These are phyloP conservation scores for Ceratopteris richardii DNA, from an alignment of 75 land plant genomes.

Conservation along the genomic window DNA sequence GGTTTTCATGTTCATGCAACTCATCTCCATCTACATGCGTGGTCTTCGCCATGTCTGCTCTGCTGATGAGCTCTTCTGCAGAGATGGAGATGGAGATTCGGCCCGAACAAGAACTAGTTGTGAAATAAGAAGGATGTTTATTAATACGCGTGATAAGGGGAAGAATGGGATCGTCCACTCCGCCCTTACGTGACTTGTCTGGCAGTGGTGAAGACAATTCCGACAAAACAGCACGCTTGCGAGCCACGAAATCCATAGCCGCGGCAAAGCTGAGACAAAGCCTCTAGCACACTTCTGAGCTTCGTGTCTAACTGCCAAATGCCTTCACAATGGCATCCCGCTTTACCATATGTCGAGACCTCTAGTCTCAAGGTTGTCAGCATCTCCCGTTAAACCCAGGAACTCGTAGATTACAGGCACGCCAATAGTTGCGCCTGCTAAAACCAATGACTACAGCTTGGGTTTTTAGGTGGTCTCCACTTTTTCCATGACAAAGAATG, in stretches of 20 bases:
- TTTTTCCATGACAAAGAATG: no score
- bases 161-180: constrained; percentile 60
- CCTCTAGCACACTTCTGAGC: no score
- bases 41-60: background rate
- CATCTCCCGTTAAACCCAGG: no score
- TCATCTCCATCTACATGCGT: background rate
- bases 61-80: constrained; percentile 1
- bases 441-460: no score
- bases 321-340: no score
- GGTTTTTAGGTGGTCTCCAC: no score
- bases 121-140: constrained; percentile 62
- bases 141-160: constrained; percentile 61
- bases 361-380: no score
- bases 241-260: constrained; percentile 58
- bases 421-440: no score
- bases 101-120: constrained; percentile 98
- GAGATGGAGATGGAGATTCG: constrained; percentile 75
- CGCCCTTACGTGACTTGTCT: constrained; percentile 83
- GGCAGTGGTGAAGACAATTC: constrained; percentile 31
- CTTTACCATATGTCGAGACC: no score
- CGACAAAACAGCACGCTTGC: constrained; percentile 48
- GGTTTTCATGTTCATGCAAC: background rate
- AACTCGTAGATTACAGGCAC: no score
- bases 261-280: no score
- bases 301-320: no score